phyloP scores from a whole-genome alignment of 176 grass and related monocot species.

The Raddia guianensis region DNA sequence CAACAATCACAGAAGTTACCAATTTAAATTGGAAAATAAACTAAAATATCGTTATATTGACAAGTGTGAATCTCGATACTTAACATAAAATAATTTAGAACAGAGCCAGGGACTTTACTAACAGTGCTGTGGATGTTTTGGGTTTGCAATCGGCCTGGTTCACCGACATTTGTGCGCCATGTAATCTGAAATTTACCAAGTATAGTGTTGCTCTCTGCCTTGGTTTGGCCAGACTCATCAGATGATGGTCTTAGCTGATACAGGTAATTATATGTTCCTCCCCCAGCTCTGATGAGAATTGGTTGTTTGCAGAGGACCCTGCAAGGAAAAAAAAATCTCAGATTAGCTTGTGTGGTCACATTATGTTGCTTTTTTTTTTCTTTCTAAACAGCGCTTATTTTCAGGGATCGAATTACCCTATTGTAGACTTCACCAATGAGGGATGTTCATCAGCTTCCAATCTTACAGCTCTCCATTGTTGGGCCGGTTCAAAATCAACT shows the following conservation, averaged over 20 bases:
- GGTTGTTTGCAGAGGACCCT: constrained; percentile 80
- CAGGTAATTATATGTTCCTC: constrained; percentile 97
- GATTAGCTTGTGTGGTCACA: constrained; percentile 7
- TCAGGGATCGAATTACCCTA: constrained; percentile 50
- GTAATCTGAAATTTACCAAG: constrained; percentile 99
- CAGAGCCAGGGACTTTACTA: constrained; percentile 46
- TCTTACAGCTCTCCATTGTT: constrained; percentile 84
- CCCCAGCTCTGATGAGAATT: constrained; percentile 82
- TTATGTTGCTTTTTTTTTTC: background rate
- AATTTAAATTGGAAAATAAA: constrained; percentile 10
- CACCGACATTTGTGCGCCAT: constrained; percentile 93
- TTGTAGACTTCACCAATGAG: constrained; percentile 60
- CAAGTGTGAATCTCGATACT: constrained; percentile 3
- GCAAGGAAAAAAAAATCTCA: constrained; percentile 31
- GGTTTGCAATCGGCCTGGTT: constrained; percentile 97
- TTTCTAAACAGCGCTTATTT: constrained; percentile 12
- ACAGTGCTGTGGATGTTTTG: constrained; percentile 95
- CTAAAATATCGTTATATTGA: constrained; percentile 29
- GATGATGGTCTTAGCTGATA: constrained; percentile 68
- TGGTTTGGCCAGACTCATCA: constrained; percentile 62
- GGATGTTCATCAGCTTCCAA: constrained; percentile 78
- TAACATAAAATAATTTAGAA: constrained; percentile 12
- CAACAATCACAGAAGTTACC: background rate
- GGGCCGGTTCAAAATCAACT: constrained; percentile 96
- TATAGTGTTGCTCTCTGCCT: constrained; percentile 68